These are phyloP conservation scores for Prunus dulcis DNA, from an alignment of 306 rosid species.

Conservation along the genomic window DNA sequence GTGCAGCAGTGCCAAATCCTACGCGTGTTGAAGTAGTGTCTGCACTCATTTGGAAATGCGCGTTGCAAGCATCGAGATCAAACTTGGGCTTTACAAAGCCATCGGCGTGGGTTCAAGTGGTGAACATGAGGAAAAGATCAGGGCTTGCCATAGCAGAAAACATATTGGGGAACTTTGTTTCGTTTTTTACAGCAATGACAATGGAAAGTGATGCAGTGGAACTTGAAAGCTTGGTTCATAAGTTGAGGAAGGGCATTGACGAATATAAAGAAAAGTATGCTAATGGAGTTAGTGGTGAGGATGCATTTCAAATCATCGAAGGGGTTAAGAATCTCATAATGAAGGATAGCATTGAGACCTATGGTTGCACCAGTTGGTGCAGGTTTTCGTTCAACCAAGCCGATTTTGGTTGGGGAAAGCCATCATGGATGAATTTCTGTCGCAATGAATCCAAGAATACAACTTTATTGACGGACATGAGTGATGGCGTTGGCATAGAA, in stretches of 20 bases:
- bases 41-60: conserved; percentile 20
- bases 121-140: background rate
- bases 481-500: background rate
- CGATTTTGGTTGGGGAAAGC: conserved; percentile 12
- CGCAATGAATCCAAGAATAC: background rate
- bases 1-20: too few relatives aligned
- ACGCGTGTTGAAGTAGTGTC: too few relatives aligned
- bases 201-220: background rate
- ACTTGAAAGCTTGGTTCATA: background rate
- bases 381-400: background rate
- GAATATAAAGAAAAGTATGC: background rate
- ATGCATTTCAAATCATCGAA: background rate
- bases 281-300: background rate
- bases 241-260: background rate
- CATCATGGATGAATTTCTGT: background rate
- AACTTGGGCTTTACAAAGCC: too few relatives aligned
- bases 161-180: background rate
- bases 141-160: background rate
- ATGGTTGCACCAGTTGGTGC: background rate
- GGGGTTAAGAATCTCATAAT: too few relatives aligned
- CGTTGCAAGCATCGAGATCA: background rate
- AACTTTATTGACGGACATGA: background rate
- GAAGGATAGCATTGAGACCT: background rate
- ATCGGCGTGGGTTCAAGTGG: background rate
- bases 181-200: background rate